phyloP scores from a whole-genome alignment of 129 eudicot genomes.

The Tagetes patula region DNA sequence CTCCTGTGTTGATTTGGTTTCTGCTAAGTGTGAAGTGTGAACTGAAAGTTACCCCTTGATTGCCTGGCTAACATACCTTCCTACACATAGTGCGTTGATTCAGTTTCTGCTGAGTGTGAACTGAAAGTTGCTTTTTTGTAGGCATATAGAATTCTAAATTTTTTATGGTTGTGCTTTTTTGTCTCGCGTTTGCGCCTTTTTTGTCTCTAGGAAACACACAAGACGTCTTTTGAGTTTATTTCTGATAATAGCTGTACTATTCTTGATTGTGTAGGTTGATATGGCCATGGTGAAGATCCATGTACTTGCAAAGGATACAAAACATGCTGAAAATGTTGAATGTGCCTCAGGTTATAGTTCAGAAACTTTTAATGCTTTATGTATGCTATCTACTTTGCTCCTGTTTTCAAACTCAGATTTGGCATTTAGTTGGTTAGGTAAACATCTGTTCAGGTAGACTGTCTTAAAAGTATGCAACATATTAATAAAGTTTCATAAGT shows the following conservation, averaged over 20 bases:
- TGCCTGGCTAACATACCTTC: too few relatives aligned
- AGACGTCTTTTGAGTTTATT: neutral
- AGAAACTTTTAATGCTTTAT: conserved; percentile 2
- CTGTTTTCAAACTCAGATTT: neutral
- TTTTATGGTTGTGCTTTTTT: neutral
- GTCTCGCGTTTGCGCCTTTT: neutral
- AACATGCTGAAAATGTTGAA: conserved; percentile 26
- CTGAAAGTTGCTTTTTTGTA: too few relatives aligned
- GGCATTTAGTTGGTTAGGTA: conserved; percentile 1
- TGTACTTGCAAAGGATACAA: conserved; percentile 40
- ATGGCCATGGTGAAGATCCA: conserved; percentile 44
- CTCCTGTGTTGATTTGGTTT: too few relatives aligned
- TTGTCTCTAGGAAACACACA: neutral
- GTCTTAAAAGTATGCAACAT: neutral
- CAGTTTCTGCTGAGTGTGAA: too few relatives aligned
- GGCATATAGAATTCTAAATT: too few relatives aligned
- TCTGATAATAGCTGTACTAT: neutral
- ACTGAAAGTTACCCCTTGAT: too few relatives aligned
- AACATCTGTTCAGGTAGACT: neutral
- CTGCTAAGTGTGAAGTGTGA: too few relatives aligned
- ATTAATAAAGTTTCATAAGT: too few relatives aligned
- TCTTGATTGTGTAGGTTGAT: conserved; percentile 39
- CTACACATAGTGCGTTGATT: too few relatives aligned
- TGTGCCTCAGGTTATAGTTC: conserved; percentile 51
- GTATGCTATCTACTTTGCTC: neutral